Evolutionary conservation across 352 stramenopile species (phyloP).

Genomic region (Phytophthora sansomeana): DNA sequence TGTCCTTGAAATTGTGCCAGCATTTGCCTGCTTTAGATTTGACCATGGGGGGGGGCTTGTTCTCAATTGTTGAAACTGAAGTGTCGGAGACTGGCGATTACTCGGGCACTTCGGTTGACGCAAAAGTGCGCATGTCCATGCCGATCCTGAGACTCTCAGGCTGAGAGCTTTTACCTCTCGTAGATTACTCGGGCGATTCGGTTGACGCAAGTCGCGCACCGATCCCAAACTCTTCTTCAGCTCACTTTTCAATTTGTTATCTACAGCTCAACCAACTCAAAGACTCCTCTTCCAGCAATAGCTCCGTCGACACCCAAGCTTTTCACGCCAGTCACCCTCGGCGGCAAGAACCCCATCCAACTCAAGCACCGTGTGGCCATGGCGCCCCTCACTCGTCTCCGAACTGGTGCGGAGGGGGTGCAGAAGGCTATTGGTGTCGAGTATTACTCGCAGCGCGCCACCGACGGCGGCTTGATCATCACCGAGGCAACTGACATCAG

Average conservation of each 20-base stretch:
- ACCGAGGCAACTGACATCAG: constrained; percentile 60
- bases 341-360: constrained; percentile 43
- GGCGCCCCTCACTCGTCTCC: constrained; percentile 51
- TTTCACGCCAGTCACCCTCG: constrained; percentile 48
- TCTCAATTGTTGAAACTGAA: too few species aligned
- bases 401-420: constrained; percentile 38
- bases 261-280: constrained; percentile 5
- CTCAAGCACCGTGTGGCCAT: constrained; percentile 65
- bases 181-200: constrained; percentile 14
- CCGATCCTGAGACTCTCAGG: too few species aligned
- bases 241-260: constrained; percentile 26
- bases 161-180: too few species aligned
- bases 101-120: too few species aligned
- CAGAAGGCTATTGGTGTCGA: constrained; percentile 38
- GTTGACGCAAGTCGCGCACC: constrained; percentile 16
- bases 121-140: too few species aligned
- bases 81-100: not conserved
- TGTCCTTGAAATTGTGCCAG: constrained; percentile 3
- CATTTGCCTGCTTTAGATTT: too few species aligned
- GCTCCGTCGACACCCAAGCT: constrained; percentile 40
- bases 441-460: constrained; percentile 62
- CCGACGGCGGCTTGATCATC: constrained; percentile 57
- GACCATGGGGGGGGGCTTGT: too few species aligned
- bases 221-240: not conserved
- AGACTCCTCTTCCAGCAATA: constrained; percentile 15